Evolutionary conservation across 2,329 filamentous ascomycete species (phyloP).

Genomic region (Pseudocercospora musae): DNA sequence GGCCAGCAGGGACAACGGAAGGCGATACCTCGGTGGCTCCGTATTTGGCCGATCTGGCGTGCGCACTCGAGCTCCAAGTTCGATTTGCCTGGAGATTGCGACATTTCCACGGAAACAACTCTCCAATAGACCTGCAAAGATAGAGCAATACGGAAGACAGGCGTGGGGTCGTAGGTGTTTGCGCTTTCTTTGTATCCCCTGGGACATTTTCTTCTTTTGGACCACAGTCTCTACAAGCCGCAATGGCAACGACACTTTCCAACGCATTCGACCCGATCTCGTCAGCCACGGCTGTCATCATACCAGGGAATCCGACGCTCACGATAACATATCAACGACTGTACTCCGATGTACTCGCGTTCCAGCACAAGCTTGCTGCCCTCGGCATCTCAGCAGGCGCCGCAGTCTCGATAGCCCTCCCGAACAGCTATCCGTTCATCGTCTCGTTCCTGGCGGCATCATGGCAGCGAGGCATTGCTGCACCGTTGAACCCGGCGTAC

Average conservation of each 20-base stretch:
- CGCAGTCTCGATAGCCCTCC: slow-evolving; percentile 76
- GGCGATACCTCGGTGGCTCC: neutral
- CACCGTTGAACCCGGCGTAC: slow-evolving; percentile 83
- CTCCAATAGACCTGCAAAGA: neutral
- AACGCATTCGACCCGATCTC: slow-evolving; percentile 55
- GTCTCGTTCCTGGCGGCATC: slow-evolving; percentile 80
- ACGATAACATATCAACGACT: slow-evolving; percentile 69
- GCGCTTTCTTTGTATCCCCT: neutral
- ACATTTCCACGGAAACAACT: neutral
- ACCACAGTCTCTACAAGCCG: neutral
- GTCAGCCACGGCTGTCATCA: slow-evolving; percentile 63
- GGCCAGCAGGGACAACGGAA: neutral
- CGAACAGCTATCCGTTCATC: slow-evolving; percentile 86
- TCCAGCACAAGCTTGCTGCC: slow-evolving; percentile 74
- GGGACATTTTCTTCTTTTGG: neutral
- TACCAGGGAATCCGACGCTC: slow-evolving; percentile 62
- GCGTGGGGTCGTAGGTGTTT: neutral
- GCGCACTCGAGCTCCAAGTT: neutral
- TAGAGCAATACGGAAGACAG: neutral
- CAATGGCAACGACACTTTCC: slow-evolving; percentile 48
- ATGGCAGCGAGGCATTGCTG: slow-evolving; percentile 80
- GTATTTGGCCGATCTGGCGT: neutral
- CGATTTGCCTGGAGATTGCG: neutral
- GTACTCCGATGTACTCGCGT: slow-evolving; percentile 61
- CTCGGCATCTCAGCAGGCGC: slow-evolving; percentile 67